Evolutionary conservation across 1,284 basidiomycete genomes (phyloP), one percentile per base, ranked within the genome.

Genomic region (Papiliotrema fonsecae): DNA sequence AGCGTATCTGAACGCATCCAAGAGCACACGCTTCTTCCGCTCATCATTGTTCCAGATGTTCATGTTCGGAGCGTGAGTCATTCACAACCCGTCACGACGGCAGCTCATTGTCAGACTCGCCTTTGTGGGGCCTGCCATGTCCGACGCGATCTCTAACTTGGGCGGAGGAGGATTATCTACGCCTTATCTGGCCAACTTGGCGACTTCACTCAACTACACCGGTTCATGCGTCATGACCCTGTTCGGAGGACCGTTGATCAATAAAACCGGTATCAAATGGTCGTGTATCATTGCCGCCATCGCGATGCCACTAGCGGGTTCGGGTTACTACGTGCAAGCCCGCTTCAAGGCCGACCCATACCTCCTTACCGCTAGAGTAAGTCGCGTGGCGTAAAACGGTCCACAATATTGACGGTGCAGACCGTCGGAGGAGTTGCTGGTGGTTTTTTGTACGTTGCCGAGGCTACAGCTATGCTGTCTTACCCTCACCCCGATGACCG

Each of bases 201-300:
- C 61, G 14, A 14, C 34, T 6, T 16, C 9, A 39, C 37, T 39
- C 18, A 39, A 6, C 9, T 4, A 16, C 19, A 39, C 18, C 24
- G 19, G 21, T 22, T 3, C 4, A 10, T 57, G 56, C 21, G 24
- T 42, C 24, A 55, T 63, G 49, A 55, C 61, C 6, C 43, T 65
- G 1, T 49, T 60, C 31, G 63, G 63, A 28, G 63, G 63, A 37
- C 63, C 63, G 4, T 18, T 65, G 31, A 55, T 65, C 54, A 65
- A 65, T 56, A 61, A 60, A 42, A 37, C 63, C 34, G 63, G 63
- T n/a, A 65, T 62, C 45, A 61, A 58, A 44, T 58, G 47, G 43
- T 42, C 61, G 9, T 62, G 59, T 35, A 45, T 62, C 26, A 56
- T 65, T 43, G 53, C 56, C 22, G 61, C 56, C 26, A n/a, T 53